phyloP scores from a whole-genome alignment of 1,284 basidiomycete species.

The Tilletia walkeri region DNA sequence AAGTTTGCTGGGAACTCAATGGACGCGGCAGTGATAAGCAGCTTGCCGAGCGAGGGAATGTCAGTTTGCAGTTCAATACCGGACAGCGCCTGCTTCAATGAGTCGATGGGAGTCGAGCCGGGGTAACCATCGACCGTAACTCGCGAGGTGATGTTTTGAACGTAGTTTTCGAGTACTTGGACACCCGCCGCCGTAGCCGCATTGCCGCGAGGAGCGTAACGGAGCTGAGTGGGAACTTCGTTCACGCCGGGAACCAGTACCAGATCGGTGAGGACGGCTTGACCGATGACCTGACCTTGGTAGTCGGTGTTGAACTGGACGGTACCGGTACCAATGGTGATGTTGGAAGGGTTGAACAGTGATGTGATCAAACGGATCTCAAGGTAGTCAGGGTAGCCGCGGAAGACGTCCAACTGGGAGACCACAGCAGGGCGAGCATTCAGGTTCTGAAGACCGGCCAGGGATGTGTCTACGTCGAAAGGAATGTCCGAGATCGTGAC shows the following conservation, averaged over 20 bases:
- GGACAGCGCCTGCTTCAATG: slow-evolving; percentile 67
- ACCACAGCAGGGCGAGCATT: slow-evolving; percentile 66
- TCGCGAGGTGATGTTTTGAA: slow-evolving; percentile 67
- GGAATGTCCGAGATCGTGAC: slow-evolving; percentile 63
- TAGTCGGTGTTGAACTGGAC: slow-evolving; percentile 67
- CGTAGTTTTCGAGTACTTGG: slow-evolving; percentile 68
- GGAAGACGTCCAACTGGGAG: slow-evolving; percentile 68
- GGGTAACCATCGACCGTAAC: slow-evolving; percentile 66
- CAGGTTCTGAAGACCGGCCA: slow-evolving; percentile 70
- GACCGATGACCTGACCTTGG: slow-evolving; percentile 64
- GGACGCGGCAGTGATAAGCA: slow-evolving; percentile 61
- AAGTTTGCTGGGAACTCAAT: slow-evolving; percentile 55
- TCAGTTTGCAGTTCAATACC: slow-evolving; percentile 66
- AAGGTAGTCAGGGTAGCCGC: slow-evolving; percentile 69
- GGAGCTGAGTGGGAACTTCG: slow-evolving; percentile 61
- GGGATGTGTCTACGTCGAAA: slow-evolving; percentile 67
- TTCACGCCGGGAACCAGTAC: slow-evolving; percentile 39
- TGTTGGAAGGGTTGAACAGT: slow-evolving; percentile 62
- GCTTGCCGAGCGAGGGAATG: slow-evolving; percentile 69
- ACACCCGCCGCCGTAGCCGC: slow-evolving; percentile 64
- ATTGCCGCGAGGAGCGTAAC: slow-evolving; percentile 66
- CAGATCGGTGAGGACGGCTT: slow-evolving; percentile 62
- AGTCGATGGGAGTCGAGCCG: slow-evolving; percentile 66
- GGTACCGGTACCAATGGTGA: slow-evolving; percentile 70
- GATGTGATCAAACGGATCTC: slow-evolving; percentile 66